These are phyloP conservation scores for Aspergillus sclerotialis DNA, from an alignment of 2,329 filamentous ascomycete species.

Conservation along the genomic window DNA sequence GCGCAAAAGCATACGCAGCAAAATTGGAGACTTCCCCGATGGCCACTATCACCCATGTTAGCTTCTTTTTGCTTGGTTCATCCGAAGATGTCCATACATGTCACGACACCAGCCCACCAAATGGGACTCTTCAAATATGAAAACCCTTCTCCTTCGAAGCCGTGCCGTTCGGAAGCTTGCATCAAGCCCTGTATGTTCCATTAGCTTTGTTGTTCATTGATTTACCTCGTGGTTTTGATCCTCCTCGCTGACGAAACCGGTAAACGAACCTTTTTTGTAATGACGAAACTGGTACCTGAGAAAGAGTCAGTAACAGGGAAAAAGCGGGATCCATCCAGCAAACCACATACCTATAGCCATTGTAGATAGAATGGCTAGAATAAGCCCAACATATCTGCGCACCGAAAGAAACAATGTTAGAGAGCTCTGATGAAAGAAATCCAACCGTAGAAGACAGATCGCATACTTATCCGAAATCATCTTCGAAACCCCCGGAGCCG, in stretches of 20 bases:
- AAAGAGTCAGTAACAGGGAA: conserved; percentile 6
- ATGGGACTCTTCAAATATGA: conserved; percentile 89
- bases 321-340: not conserved
- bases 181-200: conserved; percentile 62
- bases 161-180: conserved; percentile 82
- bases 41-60: conserved; percentile 57
- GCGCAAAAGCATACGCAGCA: conserved; percentile 94
- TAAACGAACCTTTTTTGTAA: conserved; percentile 83
- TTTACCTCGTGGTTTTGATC: too few species aligned
- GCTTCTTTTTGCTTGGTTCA: conserved; percentile 2
- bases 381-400: conserved; percentile 40
- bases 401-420: conserved; percentile 14
- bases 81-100: conserved; percentile 55
- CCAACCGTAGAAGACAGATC: not conserved
- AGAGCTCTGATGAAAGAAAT: conserved; percentile 9
- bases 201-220: conserved; percentile 12
- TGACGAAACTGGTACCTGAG: conserved; percentile 89
- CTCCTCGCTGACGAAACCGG: too few species aligned
- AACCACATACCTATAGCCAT: conserved; percentile 37
- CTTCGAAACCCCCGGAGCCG: conserved; percentile 26
- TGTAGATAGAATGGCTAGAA: conserved; percentile 41
- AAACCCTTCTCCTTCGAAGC: conserved; percentile 94
- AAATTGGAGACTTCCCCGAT: conserved; percentile 95
- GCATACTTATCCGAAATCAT: conserved; percentile 41
- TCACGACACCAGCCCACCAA: conserved; percentile 94